Evolutionary conservation across 768 basidiomycete species (phyloP).

Genomic region (Hydnomerulius pinastri): DNA sequence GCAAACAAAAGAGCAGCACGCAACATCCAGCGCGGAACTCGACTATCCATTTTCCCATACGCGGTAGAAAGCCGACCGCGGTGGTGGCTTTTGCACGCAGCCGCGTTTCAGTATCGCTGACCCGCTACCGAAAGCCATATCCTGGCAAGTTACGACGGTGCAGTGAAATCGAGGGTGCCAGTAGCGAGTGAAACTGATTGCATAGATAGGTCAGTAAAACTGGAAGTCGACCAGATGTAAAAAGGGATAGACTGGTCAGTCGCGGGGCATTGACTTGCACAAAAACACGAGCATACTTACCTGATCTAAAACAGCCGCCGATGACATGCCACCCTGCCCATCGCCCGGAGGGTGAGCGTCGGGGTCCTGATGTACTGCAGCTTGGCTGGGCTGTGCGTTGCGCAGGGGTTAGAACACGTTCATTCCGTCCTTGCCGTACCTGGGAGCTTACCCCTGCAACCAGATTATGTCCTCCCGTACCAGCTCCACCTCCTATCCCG

Average conservation of each 20-base stretch:
- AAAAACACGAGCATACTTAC: conserved; percentile 2
- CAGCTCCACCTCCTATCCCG: neutral
- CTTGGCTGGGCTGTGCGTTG: conserved; percentile 25
- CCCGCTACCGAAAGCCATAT: too few relatives aligned
- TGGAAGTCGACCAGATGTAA: neutral
- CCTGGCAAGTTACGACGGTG: conserved; percentile 11
- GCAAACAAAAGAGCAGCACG: too few relatives aligned
- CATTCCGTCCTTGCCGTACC: too few relatives aligned
- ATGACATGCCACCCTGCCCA: conserved; percentile 18
- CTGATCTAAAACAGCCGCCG: conserved; percentile 28
- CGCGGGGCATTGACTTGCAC: neutral
- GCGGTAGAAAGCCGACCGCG: too few relatives aligned
- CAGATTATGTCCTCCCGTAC: conserved; percentile 15
- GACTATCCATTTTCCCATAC: too few relatives aligned
- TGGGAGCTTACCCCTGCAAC: conserved; percentile 26
- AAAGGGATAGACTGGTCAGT: neutral
- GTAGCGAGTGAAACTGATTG: conserved; percentile 4
- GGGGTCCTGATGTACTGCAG: conserved; percentile 23
- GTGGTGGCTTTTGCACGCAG: too few relatives aligned
- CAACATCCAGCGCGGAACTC: too few relatives aligned
- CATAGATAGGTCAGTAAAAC: conserved; percentile 23
- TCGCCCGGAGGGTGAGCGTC: conserved; percentile 21
- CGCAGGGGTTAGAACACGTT: neutral
- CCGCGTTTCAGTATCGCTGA: too few relatives aligned
- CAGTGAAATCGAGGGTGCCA: conserved; percentile 6